Conservation (phyloP, 805 yeast genomes). For the Groenewaldozyma salmanticensis region DNA sequence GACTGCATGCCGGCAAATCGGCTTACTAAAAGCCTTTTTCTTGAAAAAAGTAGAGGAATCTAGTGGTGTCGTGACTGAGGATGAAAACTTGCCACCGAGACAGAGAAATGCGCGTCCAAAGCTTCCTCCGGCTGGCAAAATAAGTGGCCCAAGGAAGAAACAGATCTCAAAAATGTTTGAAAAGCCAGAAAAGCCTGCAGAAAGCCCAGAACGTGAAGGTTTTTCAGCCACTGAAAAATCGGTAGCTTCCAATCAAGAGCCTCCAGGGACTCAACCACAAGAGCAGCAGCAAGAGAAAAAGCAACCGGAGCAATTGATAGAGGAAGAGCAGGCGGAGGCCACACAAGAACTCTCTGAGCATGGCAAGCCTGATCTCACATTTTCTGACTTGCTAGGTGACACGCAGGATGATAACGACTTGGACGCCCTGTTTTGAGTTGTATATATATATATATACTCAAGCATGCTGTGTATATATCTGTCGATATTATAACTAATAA, state of each 20-base stretch:
- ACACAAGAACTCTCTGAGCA: no score
- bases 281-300: no score
- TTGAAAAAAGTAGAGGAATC: slow-evolving; percentile 19
- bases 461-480: no score
- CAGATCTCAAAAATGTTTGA: slow-evolving; percentile 19
- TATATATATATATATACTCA: no score
- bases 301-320: no score
- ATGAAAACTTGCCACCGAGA: slow-evolving; percentile 75
- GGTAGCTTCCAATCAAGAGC: neutral
- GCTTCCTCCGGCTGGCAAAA: slow-evolving; percentile 86
- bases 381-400: neutral
- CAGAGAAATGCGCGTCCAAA: slow-evolving; percentile 67
- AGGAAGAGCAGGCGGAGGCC: no score
- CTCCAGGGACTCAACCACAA: no score
- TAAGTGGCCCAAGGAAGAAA: slow-evolving; percentile 53
- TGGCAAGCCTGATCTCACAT: neutral
- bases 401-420: neutral
- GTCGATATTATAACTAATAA: no score
- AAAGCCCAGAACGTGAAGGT: neutral
- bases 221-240: no score
- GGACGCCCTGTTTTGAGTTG: neutral
- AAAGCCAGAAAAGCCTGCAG: slow-evolving; percentile 2
- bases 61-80: slow-evolving; percentile 43
- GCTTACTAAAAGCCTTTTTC: slow-evolving; percentile 48
- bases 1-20: slow-evolving; percentile 45